phyloP scores from a whole-genome alignment of 805 yeast genomes.

The Priceomyces haplophilus region DNA sequence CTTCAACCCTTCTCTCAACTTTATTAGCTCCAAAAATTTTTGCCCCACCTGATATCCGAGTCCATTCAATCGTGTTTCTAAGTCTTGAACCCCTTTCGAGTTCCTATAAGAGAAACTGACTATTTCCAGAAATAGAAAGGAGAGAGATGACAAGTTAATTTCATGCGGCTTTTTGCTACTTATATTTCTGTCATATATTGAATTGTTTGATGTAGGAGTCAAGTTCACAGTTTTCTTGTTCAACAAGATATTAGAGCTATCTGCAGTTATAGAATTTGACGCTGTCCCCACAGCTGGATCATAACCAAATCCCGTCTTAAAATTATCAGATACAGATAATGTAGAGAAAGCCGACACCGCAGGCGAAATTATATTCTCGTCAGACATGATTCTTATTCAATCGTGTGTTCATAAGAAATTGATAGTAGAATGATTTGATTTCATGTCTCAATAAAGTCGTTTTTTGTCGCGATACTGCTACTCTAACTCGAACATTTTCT shows the following conservation, averaged over 20 bases:
- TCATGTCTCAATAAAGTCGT: neutral
- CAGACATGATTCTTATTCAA: constrained; percentile 8
- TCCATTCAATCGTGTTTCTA: constrained; percentile 55
- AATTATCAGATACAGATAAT: constrained; percentile 26
- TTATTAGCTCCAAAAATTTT: constrained; percentile 63
- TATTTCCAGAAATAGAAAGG: constrained; percentile 68
- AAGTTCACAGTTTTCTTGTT: constrained; percentile 30
- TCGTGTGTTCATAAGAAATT: too few relatives aligned
- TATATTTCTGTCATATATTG: constrained; percentile 65
- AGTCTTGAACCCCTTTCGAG: constrained; percentile 65
- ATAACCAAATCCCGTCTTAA: constrained; percentile 39
- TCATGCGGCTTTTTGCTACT: constrained; percentile 63
- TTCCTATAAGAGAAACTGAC: constrained; percentile 61
- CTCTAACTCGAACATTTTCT: too few relatives aligned
- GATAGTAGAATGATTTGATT: too few relatives aligned
- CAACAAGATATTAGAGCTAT: constrained; percentile 34
- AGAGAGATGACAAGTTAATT: constrained; percentile 62
- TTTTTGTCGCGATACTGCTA: neutral
- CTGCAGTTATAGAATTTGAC: constrained; percentile 37
- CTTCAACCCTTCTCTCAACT: constrained; percentile 60
- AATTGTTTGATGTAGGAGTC: constrained; percentile 33
- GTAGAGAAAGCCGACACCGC: constrained; percentile 27
- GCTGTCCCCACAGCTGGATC: constrained; percentile 42
- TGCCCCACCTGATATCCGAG: constrained; percentile 79
- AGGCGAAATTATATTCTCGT: constrained; percentile 30